A percentile compares a stretch with the other conserved stretches of the same genome.
phyloP scores from a whole-genome alignment of 306 rosid genomes.

The Glycyrrhiza uralensis region DNA sequence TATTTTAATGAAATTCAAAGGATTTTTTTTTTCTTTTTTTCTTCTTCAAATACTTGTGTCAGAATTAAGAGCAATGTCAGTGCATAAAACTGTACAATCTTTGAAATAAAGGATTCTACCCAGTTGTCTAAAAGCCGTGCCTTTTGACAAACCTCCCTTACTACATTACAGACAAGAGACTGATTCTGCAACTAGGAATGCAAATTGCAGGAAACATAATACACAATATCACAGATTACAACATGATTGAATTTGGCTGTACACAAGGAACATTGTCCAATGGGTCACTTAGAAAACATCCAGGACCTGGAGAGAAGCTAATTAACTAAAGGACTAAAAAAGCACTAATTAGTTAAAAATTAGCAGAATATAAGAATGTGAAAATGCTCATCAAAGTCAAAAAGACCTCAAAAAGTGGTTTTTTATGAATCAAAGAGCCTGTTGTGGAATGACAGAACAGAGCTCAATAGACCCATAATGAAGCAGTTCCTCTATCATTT shows the following conservation, averaged over 20 bases:
- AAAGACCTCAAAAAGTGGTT: neutral
- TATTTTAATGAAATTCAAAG: neutral
- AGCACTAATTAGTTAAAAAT: conserved; percentile 44
- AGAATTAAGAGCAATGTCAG: conserved; percentile 29
- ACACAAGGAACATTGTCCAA: conserved; percentile 47
- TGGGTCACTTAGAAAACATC: conserved; percentile 44
- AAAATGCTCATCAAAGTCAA: conserved; percentile 10
- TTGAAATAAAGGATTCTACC: conserved; percentile 31
- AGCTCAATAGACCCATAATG: conserved; percentile 83
- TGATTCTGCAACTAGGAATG: conserved; percentile 9
- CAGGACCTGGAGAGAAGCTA: conserved; percentile 29
- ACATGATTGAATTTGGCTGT: conserved; percentile 41
- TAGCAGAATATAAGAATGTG: conserved; percentile 42
- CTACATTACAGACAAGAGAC: conserved; percentile 22
- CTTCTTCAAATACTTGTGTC: conserved; percentile 22
- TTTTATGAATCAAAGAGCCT: conserved; percentile 24
- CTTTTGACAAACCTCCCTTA: conserved; percentile 31
- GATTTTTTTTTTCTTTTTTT: neutral
- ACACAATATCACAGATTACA: conserved; percentile 30
- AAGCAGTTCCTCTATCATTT: conserved; percentile 87
- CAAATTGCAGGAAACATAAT: conserved; percentile 20
- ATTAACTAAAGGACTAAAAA: neutral
- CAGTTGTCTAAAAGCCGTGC: conserved; percentile 24
- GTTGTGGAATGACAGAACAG: conserved; percentile 43
- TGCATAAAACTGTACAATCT: conserved; percentile 30